Evolutionary conservation across 2,329 filamentous ascomycete genomes (phyloP), one percentile per base, ranked within the genome.

Genomic region (Camptophora hylomeconis): DNA sequence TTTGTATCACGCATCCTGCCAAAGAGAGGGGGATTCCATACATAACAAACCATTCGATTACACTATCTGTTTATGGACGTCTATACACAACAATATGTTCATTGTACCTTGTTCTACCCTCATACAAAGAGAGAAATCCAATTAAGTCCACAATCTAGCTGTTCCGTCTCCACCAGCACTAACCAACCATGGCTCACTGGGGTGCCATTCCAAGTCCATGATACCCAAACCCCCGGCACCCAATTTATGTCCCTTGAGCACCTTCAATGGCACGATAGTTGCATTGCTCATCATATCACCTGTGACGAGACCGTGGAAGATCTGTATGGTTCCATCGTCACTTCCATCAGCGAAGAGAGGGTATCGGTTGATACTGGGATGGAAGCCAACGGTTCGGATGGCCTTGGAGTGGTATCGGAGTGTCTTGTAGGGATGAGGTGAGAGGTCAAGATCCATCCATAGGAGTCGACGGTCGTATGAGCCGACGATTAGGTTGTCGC

Each of bases 371-470:
- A 37, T 40, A 36, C 75, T 73, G 33, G 75, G 75, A 57, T 98
- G 92, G 57, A 80, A 98, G 44, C 73, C 76, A 31, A 94, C 89
- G 8, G 78, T 74, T 26, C 92, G 73, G 47, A 98, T 92, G 24
- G 89, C 89, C 56, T 92, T 81, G 37, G 72, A 62, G 60, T 98
- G 89, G 63, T 95, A 98, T 28, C 89, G 73, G 58, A 98, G 75
- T 1, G 87, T 95, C 65, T 94, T 94, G 65, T 92, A 95, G 0
- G 89, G 89, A 27, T 82, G 74, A 39, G 71, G 76, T 1, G 82
- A 89, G 19, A 98, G 72, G 44, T 98, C 89, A 30, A 95, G 68
- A 57, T 98, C 89, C 59, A 95, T 89, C 89, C 89, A 98, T 17
- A 98, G 67, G 3, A 98, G 66, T 25, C 87, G 75, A 41, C 86